Evolutionary conservation across 257 asterid species (phyloP), one percentile per base, ranked within the genome.

Genomic region (Linaria vulgaris): DNA sequence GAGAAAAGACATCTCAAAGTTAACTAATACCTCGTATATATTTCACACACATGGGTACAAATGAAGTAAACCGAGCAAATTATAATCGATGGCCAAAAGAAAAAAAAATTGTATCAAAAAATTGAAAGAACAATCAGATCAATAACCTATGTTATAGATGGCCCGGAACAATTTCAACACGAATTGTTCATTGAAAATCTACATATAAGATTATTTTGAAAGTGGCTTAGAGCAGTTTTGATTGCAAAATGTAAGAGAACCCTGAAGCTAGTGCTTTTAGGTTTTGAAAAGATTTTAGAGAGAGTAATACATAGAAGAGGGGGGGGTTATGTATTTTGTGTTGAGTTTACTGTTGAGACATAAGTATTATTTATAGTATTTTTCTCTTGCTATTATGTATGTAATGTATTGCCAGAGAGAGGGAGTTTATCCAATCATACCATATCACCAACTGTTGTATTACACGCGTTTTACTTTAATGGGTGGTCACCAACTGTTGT

Each of bases 221-320:
- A 52, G 34, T n/a, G 63, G 72, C 69, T 67, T 17, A 8, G 67
- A 21, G 49, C 25, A 78, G 73, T 70, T n/a, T 70, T 23, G 71
- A 54, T 66, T 69, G 65, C 54, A 23, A 34, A 64, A 41, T 49
- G 23, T 5, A 5, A 30, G 54, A 57, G 69, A 64, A 69, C 73
- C 82, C 78, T 73, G 63, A 50, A n/a, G n/a, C 25, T 34, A 59
- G 9, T 23, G 13, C n/a, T 63, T 72, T 61, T 74, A 70, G 73
- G 82, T 80, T 75, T 69, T 75, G 82, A 65, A 75, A n/a, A 81
- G 19, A 64, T 59, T 74, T 37, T 65, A 80, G 82, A 70, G 82
- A 76, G 80, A 76, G 77, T n/a, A n/a, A 60, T 63, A 69, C 48
- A 19, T 51, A 11, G 15, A 9, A 45, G 6, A 69, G 53, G 44